Conservation (phyloP, 441 rosid genomes). For the Croton setiger region DNA sequence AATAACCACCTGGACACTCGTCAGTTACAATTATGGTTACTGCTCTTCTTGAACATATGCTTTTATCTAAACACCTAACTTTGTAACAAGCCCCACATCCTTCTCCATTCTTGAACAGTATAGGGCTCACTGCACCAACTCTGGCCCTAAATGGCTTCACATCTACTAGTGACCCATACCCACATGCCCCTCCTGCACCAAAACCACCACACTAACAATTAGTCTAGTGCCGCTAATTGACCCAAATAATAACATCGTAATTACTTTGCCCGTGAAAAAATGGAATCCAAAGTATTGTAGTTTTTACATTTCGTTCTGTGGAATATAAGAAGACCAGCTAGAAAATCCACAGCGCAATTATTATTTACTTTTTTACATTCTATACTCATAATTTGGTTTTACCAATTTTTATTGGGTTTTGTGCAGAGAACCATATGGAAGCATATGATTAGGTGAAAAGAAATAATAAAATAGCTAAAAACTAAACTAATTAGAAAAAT, state of each 20-base stretch:
- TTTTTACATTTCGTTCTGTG: too few species aligned
- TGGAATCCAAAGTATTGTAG: too few species aligned
- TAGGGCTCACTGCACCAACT: slow-evolving; percentile 88
- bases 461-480: too few species aligned
- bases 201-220: not conserved
- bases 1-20: slow-evolving; percentile 81
- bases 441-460: not conserved
- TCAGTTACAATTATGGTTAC: slow-evolving; percentile 85
- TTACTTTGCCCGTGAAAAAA: too few species aligned
- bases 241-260: too few species aligned
- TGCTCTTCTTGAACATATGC: slow-evolving; percentile 77
- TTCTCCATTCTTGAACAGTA: slow-evolving; percentile 77
- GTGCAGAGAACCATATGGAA: not conserved
- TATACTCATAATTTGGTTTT: too few species aligned
- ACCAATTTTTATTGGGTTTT: not conserved
- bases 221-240: too few species aligned
- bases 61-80: slow-evolving; percentile 66
- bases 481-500: too few species aligned
- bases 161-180: slow-evolving; percentile 87
- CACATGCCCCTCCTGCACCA: slow-evolving; percentile 88
- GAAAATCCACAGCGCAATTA: too few species aligned
- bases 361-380: not conserved
- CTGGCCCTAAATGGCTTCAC: slow-evolving; percentile 80
- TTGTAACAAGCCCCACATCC: slow-evolving; percentile 96
- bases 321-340: too few species aligned